These are phyloP conservation scores for Candida orba DNA, from an alignment of 805 yeast genomes.

Conservation along the genomic window DNA sequence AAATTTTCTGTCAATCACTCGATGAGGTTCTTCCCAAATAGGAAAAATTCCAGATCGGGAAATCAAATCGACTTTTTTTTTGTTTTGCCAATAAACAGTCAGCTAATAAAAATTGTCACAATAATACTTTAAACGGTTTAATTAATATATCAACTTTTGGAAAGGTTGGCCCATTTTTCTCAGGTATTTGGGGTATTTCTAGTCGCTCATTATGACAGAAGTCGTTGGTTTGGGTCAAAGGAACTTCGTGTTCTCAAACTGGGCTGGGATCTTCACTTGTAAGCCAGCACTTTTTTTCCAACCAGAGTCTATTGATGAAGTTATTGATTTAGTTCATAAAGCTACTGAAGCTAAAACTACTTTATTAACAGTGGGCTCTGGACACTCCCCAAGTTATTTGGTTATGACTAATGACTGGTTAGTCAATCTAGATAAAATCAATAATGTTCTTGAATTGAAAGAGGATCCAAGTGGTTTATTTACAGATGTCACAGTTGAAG, in stretches of 20 bases:
- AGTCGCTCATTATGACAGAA: slow-evolving; percentile 2
- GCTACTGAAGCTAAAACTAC: slow-evolving; percentile 60
- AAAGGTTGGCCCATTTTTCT: no score
- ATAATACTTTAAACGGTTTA: neutral
- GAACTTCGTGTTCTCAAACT: slow-evolving; percentile 36
- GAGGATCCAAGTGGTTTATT: slow-evolving; percentile 52
- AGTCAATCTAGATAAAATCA: slow-evolving; percentile 73
- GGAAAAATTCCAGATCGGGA: neutral
- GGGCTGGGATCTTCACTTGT: slow-evolving; percentile 89
- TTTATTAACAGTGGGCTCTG: slow-evolving; percentile 81
- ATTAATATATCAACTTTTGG: no score
- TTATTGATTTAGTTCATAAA: slow-evolving; percentile 53
- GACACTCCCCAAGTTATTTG: slow-evolving; percentile 90
- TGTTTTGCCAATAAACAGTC: slow-evolving; percentile 3
- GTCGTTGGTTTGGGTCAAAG: slow-evolving; percentile 24
- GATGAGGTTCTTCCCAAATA: neutral
- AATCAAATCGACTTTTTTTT: neutral
- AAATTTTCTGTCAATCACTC: neutral
- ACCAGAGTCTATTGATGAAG: slow-evolving; percentile 65
- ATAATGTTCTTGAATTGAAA: slow-evolving; percentile 41
- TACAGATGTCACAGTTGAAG: slow-evolving; percentile 91
- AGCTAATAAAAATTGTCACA: slow-evolving; percentile 3
- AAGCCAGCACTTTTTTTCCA: slow-evolving; percentile 73
- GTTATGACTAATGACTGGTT: slow-evolving; percentile 88
- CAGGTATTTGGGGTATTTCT: neutral